Base-by-base conservation (phyloP, 129 eudicot genomes). In the Lactuca saligna region DNA sequence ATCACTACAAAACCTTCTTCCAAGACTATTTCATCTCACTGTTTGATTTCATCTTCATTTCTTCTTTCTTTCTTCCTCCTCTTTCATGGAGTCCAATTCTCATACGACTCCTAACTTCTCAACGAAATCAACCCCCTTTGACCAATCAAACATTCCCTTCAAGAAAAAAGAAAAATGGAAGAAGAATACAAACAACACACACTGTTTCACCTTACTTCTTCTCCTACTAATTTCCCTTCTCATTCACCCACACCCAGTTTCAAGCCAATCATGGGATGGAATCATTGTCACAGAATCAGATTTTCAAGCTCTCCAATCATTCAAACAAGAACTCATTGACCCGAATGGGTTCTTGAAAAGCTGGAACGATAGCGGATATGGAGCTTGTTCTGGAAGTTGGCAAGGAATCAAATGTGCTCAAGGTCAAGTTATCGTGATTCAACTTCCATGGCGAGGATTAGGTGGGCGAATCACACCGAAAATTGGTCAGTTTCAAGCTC, bases 381-480 rank as follows among this genome's bases (percentile, higher is more conserved):
- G 81, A 17, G 81, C 81, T 12, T 77, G 81, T 71, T 77, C 81
- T 13, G 81, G 81, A n/a, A 50, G 81, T 14, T 77, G 81, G 77
- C 17, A 69, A 56, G 81, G 81, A 6, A 77, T 77, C 37, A 91
- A 91, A 56, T 91, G 97, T 76, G 96, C 97, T 15, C 83, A 88
- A 71, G 97, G 96, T 17, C 94, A 91, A 72, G 97, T 91, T 11
- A 91, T 91, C 25, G 96, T 91, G 2, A 88, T 91, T 35, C 97
- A 91, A 82, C 83, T 91, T 1, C 96, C 97, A 5, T 88, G 94
- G 96, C 79, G 86, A 64, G 93, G 94, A 0, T 69, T 91, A 70
- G 77, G 91, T 39, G 97, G 97, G 54, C 82, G 77, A 71, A 68
- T 91, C 34, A 78, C 86, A 8, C 48, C 82, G 11, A 82, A 86